Percentiles rank a stretch among this genome's conserved stretches.
phyloP scores from a whole-genome alignment of 768 basidiomycete genomes.

The Mycena alexandri region DNA sequence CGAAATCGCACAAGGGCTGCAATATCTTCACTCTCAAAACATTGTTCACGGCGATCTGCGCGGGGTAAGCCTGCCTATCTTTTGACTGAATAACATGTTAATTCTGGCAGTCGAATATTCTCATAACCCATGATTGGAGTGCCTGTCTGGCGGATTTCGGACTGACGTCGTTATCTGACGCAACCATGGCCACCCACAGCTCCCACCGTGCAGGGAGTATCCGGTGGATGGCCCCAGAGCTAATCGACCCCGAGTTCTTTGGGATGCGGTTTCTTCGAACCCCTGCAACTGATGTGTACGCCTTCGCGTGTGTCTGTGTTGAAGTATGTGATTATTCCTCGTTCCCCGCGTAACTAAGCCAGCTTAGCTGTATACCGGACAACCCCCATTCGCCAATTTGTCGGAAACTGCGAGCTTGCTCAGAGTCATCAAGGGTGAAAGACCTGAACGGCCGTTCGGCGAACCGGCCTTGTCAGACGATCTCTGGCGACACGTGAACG shows the following conservation, averaged over 20 bases:
- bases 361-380: slow-evolving; percentile 31
- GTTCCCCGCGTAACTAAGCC: background rate
- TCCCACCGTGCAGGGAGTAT: slow-evolving; percentile 43
- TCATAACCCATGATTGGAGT: slow-evolving; percentile 47
- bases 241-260: slow-evolving; percentile 48
- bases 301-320: slow-evolving; percentile 50
- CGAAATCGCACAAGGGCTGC: slow-evolving; percentile 41
- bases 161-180: slow-evolving; percentile 46
- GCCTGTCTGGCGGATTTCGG: slow-evolving; percentile 53
- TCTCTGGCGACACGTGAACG: slow-evolving; percentile 17
- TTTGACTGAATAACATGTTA: background rate
- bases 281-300: slow-evolving; percentile 47
- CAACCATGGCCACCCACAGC: slow-evolving; percentile 38
- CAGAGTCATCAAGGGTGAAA: slow-evolving; percentile 19
- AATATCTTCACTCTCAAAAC: slow-evolving; percentile 40
- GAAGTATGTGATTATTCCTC: slow-evolving; percentile 40
- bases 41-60: slow-evolving; percentile 41
- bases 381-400: slow-evolving; percentile 23
- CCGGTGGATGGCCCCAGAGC: slow-evolving; percentile 44
- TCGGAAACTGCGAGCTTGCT: slow-evolving; percentile 19
- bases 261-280: slow-evolving; percentile 42
- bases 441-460: slow-evolving; percentile 19
- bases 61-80: slow-evolving; percentile 26
- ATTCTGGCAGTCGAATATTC: slow-evolving; percentile 46
- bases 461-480: slow-evolving; percentile 11